Base-by-base conservation (phyloP, 306 rosid genomes). In the Hippophae rhamnoides region DNA sequence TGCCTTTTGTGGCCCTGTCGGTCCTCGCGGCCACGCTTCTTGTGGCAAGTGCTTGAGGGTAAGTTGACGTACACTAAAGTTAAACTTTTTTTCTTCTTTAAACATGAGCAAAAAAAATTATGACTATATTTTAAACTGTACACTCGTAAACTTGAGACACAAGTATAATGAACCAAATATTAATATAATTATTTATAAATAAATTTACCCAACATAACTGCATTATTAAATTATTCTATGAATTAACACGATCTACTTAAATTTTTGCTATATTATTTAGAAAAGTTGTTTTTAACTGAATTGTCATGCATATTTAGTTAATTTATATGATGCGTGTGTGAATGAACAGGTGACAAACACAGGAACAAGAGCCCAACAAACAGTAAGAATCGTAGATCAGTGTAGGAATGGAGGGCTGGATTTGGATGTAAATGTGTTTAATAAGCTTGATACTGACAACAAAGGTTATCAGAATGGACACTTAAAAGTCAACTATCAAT, bases 21-120 rank as follows among this genome's bases (percentile, higher is more conserved):
- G 90, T 2, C 89, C 82, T 52, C 77, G 40, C 1, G 86, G 86
- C 13, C 54, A 54, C 44, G 78, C 47, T 3, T 13, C 90, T n/a
- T 85, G 97, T 43, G 95, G 97, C 69, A 79, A 43, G 69, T 85
- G 94, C 70, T 61, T 81, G 48, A 69, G 25, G 82, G 90, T 86
- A 72, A 23, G 65, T 54, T 1, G 38, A 31, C 38, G 38, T 31
- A 31, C 38, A 31, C 38, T 31, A 2, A 31, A 31, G 38, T 31
- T 31, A 31, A 18, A 18, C 23, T 18, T 18, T 18, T 18, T 18
- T 1, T 18, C 23, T 18, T 18, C 23, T 18, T 18, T 18, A 18
- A 18, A 18, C 23, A 18, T 0, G 23, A 18, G 23, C 23, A 18
- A 18, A 18, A 18, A 18, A 18, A 18, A 18, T 18, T 18, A 18